Conservation (phyloP, 192 early-diverging fungal genomes). For the Coemansia sp. region DNA sequence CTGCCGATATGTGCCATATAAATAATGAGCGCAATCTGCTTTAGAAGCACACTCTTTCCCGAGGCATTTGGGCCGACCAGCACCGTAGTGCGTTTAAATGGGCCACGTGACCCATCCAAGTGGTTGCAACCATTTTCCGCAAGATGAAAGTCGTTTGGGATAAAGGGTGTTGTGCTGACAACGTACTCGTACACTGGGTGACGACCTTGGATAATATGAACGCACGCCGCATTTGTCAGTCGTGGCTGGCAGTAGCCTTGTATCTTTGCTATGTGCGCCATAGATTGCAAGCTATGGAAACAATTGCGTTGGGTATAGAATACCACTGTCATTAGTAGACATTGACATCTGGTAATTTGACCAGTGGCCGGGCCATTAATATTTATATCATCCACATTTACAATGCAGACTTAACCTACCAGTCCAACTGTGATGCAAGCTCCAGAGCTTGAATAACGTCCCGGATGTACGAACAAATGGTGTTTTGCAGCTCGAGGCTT, state of each 20-base stretch:
- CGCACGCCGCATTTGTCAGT: slow-evolving; percentile 17
- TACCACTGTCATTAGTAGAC: neutral
- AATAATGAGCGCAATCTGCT: slow-evolving; percentile 77
- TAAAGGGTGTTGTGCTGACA: slow-evolving; percentile 68
- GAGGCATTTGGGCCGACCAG: slow-evolving; percentile 86
- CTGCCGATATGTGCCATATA: slow-evolving; percentile 94
- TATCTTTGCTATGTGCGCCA: slow-evolving; percentile 22
- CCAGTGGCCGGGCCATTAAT: neutral
- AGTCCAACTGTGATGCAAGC: slow-evolving; percentile 44
- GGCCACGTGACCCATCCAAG: neutral
- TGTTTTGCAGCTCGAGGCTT: slow-evolving; percentile 71
- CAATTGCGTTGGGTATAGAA: neutral
- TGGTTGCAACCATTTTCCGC: slow-evolving; percentile 33
- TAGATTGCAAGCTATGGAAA: slow-evolving; percentile 33
- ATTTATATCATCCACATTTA: neutral
- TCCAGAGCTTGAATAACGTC: slow-evolving; percentile 64
- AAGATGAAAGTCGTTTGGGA: slow-evolving; percentile 72
- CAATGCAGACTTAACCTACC: slow-evolving; percentile 47
- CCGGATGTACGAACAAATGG: slow-evolving; percentile 62
- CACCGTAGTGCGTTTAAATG: slow-evolving; percentile 60
- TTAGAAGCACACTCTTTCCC: slow-evolving; percentile 78
- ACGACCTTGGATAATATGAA: slow-evolving; percentile 32
- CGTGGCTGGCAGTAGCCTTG: slow-evolving; percentile 34
- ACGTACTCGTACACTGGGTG: slow-evolving; percentile 59
- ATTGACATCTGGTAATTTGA: neutral